Evolutionary conservation across 306 rosid species (phyloP).

Genomic region (Biancaea sappan): DNA sequence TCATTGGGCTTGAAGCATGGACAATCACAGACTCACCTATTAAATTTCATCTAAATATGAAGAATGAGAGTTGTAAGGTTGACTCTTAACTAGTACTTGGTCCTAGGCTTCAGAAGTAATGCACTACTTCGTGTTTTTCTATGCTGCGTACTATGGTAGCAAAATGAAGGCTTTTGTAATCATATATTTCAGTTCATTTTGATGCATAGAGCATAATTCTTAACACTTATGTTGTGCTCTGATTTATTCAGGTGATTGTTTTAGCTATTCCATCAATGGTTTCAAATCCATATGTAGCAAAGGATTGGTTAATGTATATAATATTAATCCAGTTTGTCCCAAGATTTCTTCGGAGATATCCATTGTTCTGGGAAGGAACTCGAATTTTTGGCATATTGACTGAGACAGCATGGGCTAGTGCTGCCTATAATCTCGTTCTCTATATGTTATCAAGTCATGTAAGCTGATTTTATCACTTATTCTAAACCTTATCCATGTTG

Average conservation of each 20-base stretch:
- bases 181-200: background rate
- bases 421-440: constrained; percentile 76
- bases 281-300: constrained; percentile 40
- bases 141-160: background rate
- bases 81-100: no score
- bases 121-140: background rate
- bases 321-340: constrained; percentile 68
- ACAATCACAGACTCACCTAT: no score
- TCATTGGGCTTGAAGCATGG: no score
- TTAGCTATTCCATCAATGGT: constrained; percentile 36
- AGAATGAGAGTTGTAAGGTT: no score
- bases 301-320: constrained; percentile 47
- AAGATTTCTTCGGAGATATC: constrained; percentile 65
- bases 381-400: constrained; percentile 75
- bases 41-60: no score
- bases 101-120: background rate
- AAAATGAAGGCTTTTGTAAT: constrained; percentile 5
- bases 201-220: background rate
- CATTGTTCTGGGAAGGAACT: constrained; percentile 67
- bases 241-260: constrained; percentile 49
- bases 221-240: background rate
- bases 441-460: constrained; percentile 92
- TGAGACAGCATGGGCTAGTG: constrained; percentile 83
- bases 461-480: constrained; percentile 36
- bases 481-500: background rate